Evolutionary conservation across 164 flowering plant species (phyloP), one percentile per base, ranked within the genome.

Genomic region (Berberis thunbergii): DNA sequence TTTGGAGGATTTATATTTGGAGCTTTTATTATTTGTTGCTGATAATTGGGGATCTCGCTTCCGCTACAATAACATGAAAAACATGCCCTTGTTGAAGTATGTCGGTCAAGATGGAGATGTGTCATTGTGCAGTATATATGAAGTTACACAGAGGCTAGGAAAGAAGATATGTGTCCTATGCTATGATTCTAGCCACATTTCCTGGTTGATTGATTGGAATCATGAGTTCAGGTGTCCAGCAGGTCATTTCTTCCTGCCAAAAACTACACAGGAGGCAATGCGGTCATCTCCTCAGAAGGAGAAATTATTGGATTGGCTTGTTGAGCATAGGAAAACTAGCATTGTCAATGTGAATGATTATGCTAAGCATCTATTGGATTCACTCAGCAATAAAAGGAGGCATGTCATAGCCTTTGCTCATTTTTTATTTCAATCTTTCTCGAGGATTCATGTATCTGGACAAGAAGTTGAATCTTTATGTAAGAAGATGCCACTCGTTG

Each of bases 371-470:
- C 49, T 83, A 4, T 6, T 3, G 7, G 39, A 54, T 4, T 55
- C 74, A 13, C 46, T 76, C 6, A 43, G 9, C 8, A 40, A 12
- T 60, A 72, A 73, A 50, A 41, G 73, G 26, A 66, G 66, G 49
- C 73, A 63, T 55, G 77, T 59, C 43, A 40, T 83, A 45, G 67
- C 74, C 2, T 76, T 62, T 67, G 74, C 73, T 11, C 83, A 83
- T 61, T 85, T 86, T 65, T 46, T 88, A 2, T 68, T 59, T 62
- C 86, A 80, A 62, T 83, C 89, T 2, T 48, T 70, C 44, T 52
- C 26, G 0, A 62, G 69, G 42, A 38, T 39, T 0, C 75, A 61
- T 61, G 43, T 85, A 26, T 64, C 72, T 1, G 12, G 4, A 5
- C 11, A 2, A 4, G 66, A 80, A 7, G 74, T 72, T 41, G 6